Evolutionary conservation across 306 rosid genomes (phyloP).

Genomic region (Cucumis melo): DNA sequence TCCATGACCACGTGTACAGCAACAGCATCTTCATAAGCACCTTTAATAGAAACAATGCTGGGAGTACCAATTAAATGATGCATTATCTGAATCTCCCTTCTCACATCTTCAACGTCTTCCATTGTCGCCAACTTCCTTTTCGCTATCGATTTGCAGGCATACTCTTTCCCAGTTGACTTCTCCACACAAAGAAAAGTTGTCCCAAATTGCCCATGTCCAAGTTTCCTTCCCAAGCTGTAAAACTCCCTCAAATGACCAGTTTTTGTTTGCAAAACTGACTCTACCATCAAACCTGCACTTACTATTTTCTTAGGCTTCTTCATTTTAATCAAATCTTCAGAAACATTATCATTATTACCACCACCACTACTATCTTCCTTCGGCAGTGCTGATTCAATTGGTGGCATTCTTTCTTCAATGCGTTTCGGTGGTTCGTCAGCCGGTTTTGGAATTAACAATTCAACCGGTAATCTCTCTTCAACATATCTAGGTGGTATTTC

Average conservation of each 20-base stretch:
- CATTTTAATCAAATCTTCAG: constrained; percentile 4
- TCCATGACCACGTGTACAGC: constrained; percentile 92
- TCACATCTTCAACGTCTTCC: constrained; percentile 79
- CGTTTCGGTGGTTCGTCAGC: not conserved
- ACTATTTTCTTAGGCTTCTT: constrained; percentile 38
- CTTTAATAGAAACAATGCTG: constrained; percentile 47
- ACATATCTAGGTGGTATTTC: not conserved
- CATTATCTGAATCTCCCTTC: constrained; percentile 89
- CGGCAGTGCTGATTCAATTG: not conserved
- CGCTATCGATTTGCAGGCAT: constrained; percentile 77
- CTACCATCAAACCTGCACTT: constrained; percentile 53
- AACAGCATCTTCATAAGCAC: constrained; percentile 70
- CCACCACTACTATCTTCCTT: constrained; percentile 1
- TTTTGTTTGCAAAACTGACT: constrained; percentile 48
- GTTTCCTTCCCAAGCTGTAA: constrained; percentile 48
- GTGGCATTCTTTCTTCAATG: not conserved
- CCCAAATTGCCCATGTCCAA: constrained; percentile 82
- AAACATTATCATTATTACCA: not conserved
- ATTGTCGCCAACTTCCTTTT: constrained; percentile 47
- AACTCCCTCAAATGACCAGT: constrained; percentile 50
- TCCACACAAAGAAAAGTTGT: constrained; percentile 65
- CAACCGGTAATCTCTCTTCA: not conserved
- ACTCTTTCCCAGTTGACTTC: constrained; percentile 50
- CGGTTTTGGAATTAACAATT: not conserved
- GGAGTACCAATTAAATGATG: constrained; percentile 64